A percentile compares a stretch with the other conserved stretches of the same genome.
Conservation (phyloP, 495 filamentous ascomycete species). For the Talaromyces thailandensis region DNA sequence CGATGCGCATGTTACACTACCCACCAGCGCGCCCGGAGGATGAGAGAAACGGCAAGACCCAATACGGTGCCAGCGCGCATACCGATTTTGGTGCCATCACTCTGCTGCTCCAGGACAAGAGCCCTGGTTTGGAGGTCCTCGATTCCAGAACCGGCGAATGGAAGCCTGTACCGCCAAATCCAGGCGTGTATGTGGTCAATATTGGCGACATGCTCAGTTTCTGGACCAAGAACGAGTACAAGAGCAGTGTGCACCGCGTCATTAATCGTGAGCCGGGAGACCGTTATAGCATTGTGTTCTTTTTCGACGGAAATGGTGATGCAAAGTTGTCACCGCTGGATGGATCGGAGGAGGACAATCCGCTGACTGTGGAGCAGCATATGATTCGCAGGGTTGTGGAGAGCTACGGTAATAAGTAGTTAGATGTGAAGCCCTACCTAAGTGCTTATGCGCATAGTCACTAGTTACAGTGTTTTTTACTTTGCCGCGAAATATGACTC, state of each 20-base stretch:
- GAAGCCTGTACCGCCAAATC: constrained; percentile 18
- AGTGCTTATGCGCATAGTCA: no score
- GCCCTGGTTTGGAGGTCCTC: constrained; percentile 22
- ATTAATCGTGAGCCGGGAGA: constrained; percentile 22
- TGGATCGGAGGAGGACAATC: constrained; percentile 10
- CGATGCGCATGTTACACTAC: constrained; percentile 27
- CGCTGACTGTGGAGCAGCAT: constrained; percentile 19
- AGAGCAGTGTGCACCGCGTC: constrained; percentile 27
- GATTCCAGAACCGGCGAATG: constrained; percentile 18
- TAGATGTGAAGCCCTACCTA: no score
- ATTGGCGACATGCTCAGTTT: constrained; percentile 23
- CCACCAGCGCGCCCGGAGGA: constrained; percentile 11
- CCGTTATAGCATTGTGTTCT: constrained; percentile 36
- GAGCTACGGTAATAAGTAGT: constrained; percentile 10
- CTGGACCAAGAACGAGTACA: constrained; percentile 19
- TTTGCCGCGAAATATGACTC: no score
- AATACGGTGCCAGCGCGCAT: constrained; percentile 24
- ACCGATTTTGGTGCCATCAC: constrained; percentile 32
- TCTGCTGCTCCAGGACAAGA: constrained; percentile 24
- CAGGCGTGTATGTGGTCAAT: constrained; percentile 26
- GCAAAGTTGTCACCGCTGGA: constrained; percentile 14
- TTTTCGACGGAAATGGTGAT: constrained; percentile 29
- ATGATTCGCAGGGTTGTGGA: constrained; percentile 15
- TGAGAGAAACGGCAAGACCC: constrained; percentile 7
- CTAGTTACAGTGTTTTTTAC: no score